Percentiles rank a stretch among this genome's conserved stretches.
Conservation (phyloP, 2,329 filamentous ascomycete genomes). For the Graphilbum fragrans region DNA sequence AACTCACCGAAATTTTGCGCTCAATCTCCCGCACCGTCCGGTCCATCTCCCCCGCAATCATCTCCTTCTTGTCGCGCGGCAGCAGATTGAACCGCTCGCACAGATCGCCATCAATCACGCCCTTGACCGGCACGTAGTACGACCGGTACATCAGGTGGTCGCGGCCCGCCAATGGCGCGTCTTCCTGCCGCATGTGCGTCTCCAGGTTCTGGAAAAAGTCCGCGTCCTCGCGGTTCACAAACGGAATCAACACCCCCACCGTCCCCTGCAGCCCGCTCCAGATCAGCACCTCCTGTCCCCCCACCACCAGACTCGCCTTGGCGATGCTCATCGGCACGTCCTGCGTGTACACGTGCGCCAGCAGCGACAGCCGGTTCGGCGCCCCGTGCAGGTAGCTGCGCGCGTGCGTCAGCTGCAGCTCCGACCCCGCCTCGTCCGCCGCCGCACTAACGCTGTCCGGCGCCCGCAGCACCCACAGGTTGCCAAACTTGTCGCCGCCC, state of each 20-base stretch:
- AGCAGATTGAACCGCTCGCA: conserved; percentile 84
- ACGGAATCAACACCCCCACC: conserved; percentile 84
- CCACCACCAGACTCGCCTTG: conserved; percentile 81
- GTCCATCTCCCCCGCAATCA: conserved; percentile 88
- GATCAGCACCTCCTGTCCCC: conserved; percentile 79
- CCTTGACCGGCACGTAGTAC: conserved; percentile 95
- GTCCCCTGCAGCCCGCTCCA: conserved; percentile 95
- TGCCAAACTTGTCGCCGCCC: conserved; percentile 95
- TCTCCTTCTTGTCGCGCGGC: conserved; percentile 79
- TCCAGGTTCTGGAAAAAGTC: conserved; percentile 97
- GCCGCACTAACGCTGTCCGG: conserved; percentile 77
- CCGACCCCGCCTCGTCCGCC: conserved; percentile 83
- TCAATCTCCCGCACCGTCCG: conserved; percentile 87
- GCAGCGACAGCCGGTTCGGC: conserved; percentile 69
- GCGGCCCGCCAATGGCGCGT: conserved; percentile 76
- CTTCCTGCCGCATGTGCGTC: conserved; percentile 73
- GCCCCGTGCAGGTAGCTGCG: conserved; percentile 83
- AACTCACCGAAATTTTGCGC: conserved; percentile 72
- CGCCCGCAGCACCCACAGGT: conserved; percentile 84
- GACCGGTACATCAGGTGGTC: conserved; percentile 93
- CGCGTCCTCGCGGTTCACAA: conserved; percentile 81
- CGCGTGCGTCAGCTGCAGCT: conserved; percentile 82
- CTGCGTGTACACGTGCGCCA: conserved; percentile 82
- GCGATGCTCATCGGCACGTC: conserved; percentile 86
- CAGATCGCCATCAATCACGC: conserved; percentile 90